phyloP scores from a whole-genome alignment of 202 grass and related monocot species.

The Carex arenaria region DNA sequence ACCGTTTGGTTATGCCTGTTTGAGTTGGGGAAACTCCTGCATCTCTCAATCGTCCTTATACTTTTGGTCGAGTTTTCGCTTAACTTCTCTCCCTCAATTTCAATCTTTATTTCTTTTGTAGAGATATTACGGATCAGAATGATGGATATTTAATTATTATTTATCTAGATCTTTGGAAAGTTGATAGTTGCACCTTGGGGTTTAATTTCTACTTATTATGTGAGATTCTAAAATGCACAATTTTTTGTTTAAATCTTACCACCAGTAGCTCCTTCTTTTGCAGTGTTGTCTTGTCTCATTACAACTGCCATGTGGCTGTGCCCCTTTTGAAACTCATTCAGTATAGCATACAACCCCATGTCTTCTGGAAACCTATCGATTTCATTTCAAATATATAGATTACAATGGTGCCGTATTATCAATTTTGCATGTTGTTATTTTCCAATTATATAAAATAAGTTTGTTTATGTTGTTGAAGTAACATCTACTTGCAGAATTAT shows the following conservation, averaged over 20 bases:
- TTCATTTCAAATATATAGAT: neutral
- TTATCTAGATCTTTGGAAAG: neutral
- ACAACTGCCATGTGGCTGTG: conserved; percentile 92
- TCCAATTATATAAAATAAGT: neutral
- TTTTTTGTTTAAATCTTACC: conserved; percentile 6
- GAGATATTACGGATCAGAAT: neutral
- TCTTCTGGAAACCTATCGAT: conserved; percentile 55
- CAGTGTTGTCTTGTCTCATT: conserved; percentile 37
- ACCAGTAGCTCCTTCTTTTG: conserved; percentile 37
- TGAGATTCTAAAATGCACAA: neutral
- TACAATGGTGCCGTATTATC: neutral
- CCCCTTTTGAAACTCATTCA: conserved; percentile 92
- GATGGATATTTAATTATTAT: neutral
- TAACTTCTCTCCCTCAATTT: conserved; percentile 44
- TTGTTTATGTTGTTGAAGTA: neutral
- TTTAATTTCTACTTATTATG: too few relatives aligned
- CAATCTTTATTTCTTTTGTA: conserved; percentile 54
- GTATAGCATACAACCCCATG: conserved; percentile 76
- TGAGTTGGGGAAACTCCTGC: conserved; percentile 63
- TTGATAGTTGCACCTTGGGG: neutral
- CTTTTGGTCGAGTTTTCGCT: conserved; percentile 39
- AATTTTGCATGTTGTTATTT: neutral
- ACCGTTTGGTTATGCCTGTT: conserved; percentile 26
- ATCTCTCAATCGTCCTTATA: conserved; percentile 26
- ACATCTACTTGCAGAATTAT: neutral